These are phyloP conservation scores for Oryza brachyantha DNA, from an alignment of 176 grass and related monocot genomes.

Conservation along the genomic window DNA sequence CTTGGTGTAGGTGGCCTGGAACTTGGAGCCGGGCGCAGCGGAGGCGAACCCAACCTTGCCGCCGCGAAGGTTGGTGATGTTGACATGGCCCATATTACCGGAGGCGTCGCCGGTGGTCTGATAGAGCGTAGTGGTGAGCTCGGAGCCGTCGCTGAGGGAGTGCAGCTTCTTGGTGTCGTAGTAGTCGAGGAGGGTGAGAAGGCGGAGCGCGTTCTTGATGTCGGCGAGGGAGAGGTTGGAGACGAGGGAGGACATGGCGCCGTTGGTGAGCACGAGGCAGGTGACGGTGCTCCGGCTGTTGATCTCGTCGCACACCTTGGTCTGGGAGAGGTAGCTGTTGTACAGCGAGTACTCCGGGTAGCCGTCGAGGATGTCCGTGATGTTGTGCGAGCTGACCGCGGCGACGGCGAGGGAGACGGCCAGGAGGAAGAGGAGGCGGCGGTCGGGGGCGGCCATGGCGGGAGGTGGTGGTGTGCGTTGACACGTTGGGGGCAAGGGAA, in stretches of 20 bases:
- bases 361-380: constrained; percentile 75
- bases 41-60: constrained; percentile 84
- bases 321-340: constrained; percentile 87
- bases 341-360: constrained; percentile 74
- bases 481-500: not conserved
- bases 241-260: constrained; percentile 77
- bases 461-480: not conserved
- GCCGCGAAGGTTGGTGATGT: constrained; percentile 92
- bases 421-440: constrained; percentile 16
- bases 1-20: constrained; percentile 81
- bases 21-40: constrained; percentile 63
- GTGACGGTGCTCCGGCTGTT: constrained; percentile 79
- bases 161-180: constrained; percentile 94
- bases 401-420: constrained; percentile 4
- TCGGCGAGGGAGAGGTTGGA: constrained; percentile 71
- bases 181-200: constrained; percentile 93
- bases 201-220: constrained; percentile 86
- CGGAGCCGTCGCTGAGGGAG: constrained; percentile 58
- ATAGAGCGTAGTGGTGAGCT: constrained; percentile 85
- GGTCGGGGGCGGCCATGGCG: constrained; percentile 31
- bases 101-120: constrained; percentile 86
- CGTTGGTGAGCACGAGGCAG: constrained; percentile 82
- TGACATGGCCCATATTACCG: constrained; percentile 90
- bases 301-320: constrained; percentile 97
- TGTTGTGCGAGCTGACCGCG: constrained; percentile 56